Percentiles rank a stretch among this genome's conserved stretches.
These are phyloP conservation scores for Clarireedia paspali DNA, from an alignment of 2,329 filamentous ascomycete species.

Conservation along the genomic window DNA sequence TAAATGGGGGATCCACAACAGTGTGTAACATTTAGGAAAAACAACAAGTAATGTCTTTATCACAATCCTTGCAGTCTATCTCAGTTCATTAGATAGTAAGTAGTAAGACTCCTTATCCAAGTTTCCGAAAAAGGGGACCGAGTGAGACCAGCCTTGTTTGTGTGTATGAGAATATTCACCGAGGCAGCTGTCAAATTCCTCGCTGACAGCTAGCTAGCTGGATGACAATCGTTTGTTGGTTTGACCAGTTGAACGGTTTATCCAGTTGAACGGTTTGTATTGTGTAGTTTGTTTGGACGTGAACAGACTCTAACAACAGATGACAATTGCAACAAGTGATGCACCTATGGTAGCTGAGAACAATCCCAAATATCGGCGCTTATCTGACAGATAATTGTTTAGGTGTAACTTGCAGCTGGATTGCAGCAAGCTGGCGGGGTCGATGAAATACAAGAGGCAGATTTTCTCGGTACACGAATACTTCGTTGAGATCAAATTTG, in stretches of 20 bases:
- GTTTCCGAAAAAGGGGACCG: neutral
- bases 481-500: slow-evolving; percentile 8
- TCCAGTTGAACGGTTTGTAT: neutral
- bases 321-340: slow-evolving; percentile 1
- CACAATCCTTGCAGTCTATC: slow-evolving; percentile 21
- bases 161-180: neutral
- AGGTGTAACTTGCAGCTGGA: slow-evolving; percentile 6
- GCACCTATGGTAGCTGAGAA: neutral
- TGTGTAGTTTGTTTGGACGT: slow-evolving; percentile 1
- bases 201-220: neutral
- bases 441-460: neutral
- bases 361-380: neutral
- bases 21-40: slow-evolving; percentile 5
- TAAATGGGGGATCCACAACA: neutral
- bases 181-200: neutral
- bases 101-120: slow-evolving; percentile 15
- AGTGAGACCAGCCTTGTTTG: slow-evolving; percentile 6
- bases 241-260: neutral
- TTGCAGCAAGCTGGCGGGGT: slow-evolving; percentile 1
- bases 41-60: slow-evolving; percentile 19
- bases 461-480: neutral
- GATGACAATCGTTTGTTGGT: slow-evolving; percentile 1
- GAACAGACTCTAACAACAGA: neutral
- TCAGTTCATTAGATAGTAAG: slow-evolving; percentile 8
- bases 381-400: slow-evolving; percentile 5